A percentile compares a stretch with the other conserved stretches of the same genome.
phyloP scores from a whole-genome alignment of 2,329 filamentous ascomycete genomes.

The Hypoxylon rubiginosum region DNA sequence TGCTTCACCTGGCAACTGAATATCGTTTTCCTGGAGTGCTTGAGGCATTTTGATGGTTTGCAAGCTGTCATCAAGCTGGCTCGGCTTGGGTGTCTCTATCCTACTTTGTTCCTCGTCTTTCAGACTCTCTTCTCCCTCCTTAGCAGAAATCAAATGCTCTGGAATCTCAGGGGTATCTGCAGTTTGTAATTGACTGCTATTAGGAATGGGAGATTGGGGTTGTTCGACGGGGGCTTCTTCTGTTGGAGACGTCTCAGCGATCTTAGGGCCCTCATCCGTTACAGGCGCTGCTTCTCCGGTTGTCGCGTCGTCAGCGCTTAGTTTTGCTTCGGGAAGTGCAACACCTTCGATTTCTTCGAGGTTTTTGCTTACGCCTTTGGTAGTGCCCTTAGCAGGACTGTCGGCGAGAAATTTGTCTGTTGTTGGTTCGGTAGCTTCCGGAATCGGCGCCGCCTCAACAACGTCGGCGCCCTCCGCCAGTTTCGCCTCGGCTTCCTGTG shows the following conservation, averaged over 20 bases:
- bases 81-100: slow-evolving; percentile 10
- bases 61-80: slow-evolving; percentile 10
- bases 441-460: neutral
- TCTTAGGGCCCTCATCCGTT: neutral
- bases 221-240: too few relatives aligned
- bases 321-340: neutral
- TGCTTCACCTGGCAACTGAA: slow-evolving; percentile 9
- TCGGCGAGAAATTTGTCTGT: neutral
- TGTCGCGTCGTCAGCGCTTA: neutral
- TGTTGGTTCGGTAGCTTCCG: neutral
- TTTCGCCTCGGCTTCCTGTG: slow-evolving; percentile 4
- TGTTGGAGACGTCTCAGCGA: neutral
- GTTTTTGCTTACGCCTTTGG: neutral
- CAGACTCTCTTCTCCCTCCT: slow-evolving; percentile 11
- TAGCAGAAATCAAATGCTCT: slow-evolving; percentile 32
- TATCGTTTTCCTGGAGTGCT: slow-evolving; percentile 9
- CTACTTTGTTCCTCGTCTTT: slow-evolving; percentile 16
- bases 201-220: too few relatives aligned
- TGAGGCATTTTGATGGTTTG: slow-evolving; percentile 3
- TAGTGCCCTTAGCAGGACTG: neutral
- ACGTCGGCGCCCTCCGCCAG: neutral
- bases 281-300: neutral
- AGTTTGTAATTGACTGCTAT: slow-evolving; percentile 50
- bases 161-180: slow-evolving; percentile 45
- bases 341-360: neutral